Conservation (phyloP, 345 rosid genomes). For the Eucalyptus sp. region DNA sequence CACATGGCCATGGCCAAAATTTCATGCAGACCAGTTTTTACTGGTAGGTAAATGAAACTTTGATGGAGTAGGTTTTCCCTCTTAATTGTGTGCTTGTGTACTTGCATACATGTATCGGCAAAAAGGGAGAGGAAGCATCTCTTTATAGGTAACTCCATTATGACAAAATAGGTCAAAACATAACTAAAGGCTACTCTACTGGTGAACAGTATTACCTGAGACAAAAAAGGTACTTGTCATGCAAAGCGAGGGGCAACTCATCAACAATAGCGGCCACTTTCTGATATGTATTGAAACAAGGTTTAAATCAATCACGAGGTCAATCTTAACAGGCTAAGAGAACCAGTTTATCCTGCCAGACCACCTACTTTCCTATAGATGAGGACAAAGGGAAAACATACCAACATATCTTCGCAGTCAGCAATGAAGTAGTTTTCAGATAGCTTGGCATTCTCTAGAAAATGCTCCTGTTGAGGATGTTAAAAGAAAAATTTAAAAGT, state of each 20-base stretch:
- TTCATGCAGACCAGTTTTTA: neutral
- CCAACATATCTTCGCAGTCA: conserved; percentile 69
- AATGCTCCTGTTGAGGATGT: conserved; percentile 52
- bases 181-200: neutral
- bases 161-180: neutral
- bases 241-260: conserved; percentile 61
- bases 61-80: neutral
- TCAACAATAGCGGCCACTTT: conserved; percentile 66
- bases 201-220: conserved; percentile 42
- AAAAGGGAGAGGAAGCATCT: neutral
- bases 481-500: neutral
- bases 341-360: neutral
- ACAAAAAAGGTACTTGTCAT: conserved; percentile 75
- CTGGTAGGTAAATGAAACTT: neutral
- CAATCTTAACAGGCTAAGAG: neutral
- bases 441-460: conserved; percentile 70
- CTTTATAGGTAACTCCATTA: neutral
- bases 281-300: conserved; percentile 19
- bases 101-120: neutral
- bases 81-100: neutral
- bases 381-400: conserved; percentile 6
- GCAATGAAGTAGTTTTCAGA: conserved; percentile 79
- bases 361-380: neutral
- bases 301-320: neutral
- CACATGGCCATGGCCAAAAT: neutral